Evolutionary conservation across 108 stramenopile species (phyloP).

Genomic region (Skeletonema marinoi): DNA sequence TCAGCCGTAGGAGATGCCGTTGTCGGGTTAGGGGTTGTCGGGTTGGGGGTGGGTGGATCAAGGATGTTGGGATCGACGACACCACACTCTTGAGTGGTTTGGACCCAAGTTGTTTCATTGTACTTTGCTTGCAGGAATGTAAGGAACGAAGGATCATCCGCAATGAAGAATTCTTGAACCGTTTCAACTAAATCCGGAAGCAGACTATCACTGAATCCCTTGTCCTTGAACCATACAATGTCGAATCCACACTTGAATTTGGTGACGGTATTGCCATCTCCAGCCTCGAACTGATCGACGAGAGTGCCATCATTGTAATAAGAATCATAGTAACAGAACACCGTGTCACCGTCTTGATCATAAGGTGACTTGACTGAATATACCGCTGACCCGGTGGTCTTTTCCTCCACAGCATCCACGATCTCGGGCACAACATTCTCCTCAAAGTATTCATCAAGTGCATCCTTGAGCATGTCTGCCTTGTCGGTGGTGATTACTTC

Average conservation of each 20-base stretch:
- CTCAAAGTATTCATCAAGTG: slow-evolving; percentile 40
- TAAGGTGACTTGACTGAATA: slow-evolving; percentile 30
- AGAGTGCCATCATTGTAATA: slow-evolving; percentile 32
- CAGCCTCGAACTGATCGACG: slow-evolving; percentile 19
- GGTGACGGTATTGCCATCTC: slow-evolving; percentile 30
- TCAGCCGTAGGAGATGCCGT: slow-evolving; percentile 10
- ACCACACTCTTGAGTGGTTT: slow-evolving; percentile 11
- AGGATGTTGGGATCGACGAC: slow-evolving; percentile 24
- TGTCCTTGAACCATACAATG: slow-evolving; percentile 37
- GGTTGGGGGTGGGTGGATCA: not conserved
- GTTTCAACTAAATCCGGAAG: slow-evolving; percentile 14
- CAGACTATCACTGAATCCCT: slow-evolving; percentile 13
- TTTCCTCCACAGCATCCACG: slow-evolving; percentile 1
- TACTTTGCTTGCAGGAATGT: slow-evolving; percentile 11
- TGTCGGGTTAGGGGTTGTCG: slow-evolving; percentile 9
- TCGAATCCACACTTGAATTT: slow-evolving; percentile 44
- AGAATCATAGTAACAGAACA: slow-evolving; percentile 28
- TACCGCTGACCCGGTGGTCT: slow-evolving; percentile 11
- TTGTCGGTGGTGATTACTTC: slow-evolving; percentile 16
- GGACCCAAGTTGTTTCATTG: slow-evolving; percentile 20
- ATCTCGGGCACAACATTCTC: slow-evolving; percentile 4
- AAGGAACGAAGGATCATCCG: slow-evolving; percentile 10
- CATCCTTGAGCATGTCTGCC: slow-evolving; percentile 32
- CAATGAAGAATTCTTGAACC: slow-evolving; percentile 21
- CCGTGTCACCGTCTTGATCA: slow-evolving; percentile 5